These are phyloP conservation scores for Saccharomyces hybrid DNA, from an alignment of 1,139 yeast genomes.

Conservation along the genomic window DNA sequence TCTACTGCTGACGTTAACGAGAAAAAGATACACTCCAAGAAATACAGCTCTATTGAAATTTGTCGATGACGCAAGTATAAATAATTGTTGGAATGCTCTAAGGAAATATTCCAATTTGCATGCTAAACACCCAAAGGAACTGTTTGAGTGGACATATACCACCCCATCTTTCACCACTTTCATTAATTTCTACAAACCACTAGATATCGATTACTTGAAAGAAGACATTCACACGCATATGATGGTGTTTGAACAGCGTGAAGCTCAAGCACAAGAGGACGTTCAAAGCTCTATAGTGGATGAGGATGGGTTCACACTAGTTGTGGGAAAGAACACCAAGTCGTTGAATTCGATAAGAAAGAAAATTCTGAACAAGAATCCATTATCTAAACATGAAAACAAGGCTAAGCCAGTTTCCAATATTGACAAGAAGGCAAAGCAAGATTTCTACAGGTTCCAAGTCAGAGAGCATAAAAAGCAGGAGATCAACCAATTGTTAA, in stretches of 20 bases:
- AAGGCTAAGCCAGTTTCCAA: slow-evolving; percentile 33
- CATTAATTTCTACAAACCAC: slow-evolving; percentile 30
- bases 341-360: slow-evolving; percentile 38
- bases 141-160: slow-evolving; percentile 30
- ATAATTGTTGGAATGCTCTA: slow-evolving; percentile 56
- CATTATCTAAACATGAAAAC: slow-evolving; percentile 29
- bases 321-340: slow-evolving; percentile 79
- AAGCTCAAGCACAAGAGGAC: slow-evolving; percentile 55
- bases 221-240: slow-evolving; percentile 35
- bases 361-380: slow-evolving; percentile 30
- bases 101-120: slow-evolving; percentile 39
- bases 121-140: slow-evolving; percentile 10
- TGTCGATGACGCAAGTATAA: slow-evolving; percentile 67
- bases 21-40: slow-evolving; percentile 46
- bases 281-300: slow-evolving; percentile 61
- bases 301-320: slow-evolving; percentile 89
- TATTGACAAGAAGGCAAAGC: slow-evolving; percentile 71
- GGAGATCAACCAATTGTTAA: slow-evolving; percentile 80
- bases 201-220: slow-evolving; percentile 30
- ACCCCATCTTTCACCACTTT: slow-evolving; percentile 28
- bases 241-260: slow-evolving; percentile 63
- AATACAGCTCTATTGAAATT: slow-evolving; percentile 68
- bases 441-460: slow-evolving; percentile 93
- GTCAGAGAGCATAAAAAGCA: slow-evolving; percentile 86
- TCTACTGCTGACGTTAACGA: slow-evolving; percentile 31